phyloP scores from a whole-genome alignment of 768 basidiomycete species.

The Clavaria fumosa region DNA sequence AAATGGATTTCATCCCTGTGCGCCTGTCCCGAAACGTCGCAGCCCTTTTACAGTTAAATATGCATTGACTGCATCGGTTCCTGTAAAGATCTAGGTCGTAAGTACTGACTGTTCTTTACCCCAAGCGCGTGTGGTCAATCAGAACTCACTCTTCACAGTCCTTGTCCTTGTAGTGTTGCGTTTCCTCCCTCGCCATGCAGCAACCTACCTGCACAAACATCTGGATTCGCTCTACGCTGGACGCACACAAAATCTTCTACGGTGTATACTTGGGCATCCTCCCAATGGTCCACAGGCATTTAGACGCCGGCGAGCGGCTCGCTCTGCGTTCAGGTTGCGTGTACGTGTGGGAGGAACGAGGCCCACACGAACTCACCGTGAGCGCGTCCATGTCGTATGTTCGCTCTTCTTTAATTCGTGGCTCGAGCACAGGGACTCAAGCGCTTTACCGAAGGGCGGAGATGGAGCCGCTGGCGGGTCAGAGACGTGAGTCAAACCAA shows the following conservation, averaged over 20 bases:
- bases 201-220: conserved; percentile 56
- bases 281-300: conserved; percentile 58
- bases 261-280: conserved; percentile 48
- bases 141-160: neutral
- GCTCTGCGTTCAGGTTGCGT: conserved; percentile 38
- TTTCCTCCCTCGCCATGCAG: conserved; percentile 29
- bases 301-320: conserved; percentile 62
- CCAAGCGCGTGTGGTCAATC: no score
- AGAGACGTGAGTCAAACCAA: conserved; percentile 42
- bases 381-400: neutral
- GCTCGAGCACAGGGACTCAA: conserved; percentile 69
- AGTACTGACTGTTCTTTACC: no score
- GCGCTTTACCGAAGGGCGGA: conserved; percentile 63
- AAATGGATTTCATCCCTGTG: no score
- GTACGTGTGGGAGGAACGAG: conserved; percentile 65
- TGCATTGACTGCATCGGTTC: no score
- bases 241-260: conserved; percentile 72
- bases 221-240: conserved; percentile 61
- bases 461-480: conserved; percentile 70
- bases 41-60: no score
- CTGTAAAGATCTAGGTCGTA: no score
- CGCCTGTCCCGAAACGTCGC: no score
- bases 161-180: neutral
- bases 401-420: neutral
- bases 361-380: conserved; percentile 35